These are phyloP conservation scores for Sarcomyxa edulis DNA, from an alignment of 768 basidiomycete species.

Conservation along the genomic window DNA sequence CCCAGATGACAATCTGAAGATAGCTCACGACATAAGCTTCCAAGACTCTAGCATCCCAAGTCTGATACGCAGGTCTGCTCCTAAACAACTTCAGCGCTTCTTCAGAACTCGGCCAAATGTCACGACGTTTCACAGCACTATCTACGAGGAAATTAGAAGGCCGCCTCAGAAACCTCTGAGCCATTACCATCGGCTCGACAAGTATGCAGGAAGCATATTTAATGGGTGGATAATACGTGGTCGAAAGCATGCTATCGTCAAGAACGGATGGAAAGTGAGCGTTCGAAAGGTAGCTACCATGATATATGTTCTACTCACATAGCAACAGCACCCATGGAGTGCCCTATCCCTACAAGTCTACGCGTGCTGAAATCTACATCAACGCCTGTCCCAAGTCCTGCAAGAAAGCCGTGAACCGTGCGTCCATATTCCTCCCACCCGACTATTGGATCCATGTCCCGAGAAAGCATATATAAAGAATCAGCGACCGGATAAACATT, in stretches of 20 bases:
- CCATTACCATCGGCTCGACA: slow-evolving; percentile 41
- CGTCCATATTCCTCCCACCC: slow-evolving; percentile 51
- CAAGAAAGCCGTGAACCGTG: slow-evolving; percentile 39
- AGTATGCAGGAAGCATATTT: slow-evolving; percentile 35
- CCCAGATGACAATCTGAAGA: slow-evolving; percentile 1
- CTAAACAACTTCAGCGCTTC: slow-evolving; percentile 38
- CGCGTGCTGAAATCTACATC: slow-evolving; percentile 44
- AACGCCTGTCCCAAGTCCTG: slow-evolving; percentile 42
- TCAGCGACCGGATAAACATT: neutral
- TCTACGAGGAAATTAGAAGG: slow-evolving; percentile 15
- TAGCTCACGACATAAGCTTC: slow-evolving; percentile 33
- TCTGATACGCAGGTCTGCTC: slow-evolving; percentile 32
- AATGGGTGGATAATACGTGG: slow-evolving; percentile 33
- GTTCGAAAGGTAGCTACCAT: neutral
- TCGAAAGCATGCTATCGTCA: slow-evolving; percentile 34
- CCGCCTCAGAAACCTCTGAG: slow-evolving; percentile 1
- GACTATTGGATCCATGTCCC: slow-evolving; percentile 17
- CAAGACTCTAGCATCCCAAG: slow-evolving; percentile 47
- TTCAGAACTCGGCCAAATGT: slow-evolving; percentile 47
- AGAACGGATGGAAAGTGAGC: neutral
- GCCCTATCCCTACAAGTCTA: slow-evolving; percentile 45
- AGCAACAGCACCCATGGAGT: slow-evolving; percentile 48
- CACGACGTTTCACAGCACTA: slow-evolving; percentile 34
- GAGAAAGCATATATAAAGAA: neutral
- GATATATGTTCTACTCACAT: slow-evolving; percentile 27